Conservation (phyloP, 176 grass and related monocot genomes). For the Zoysia pacifica region DNA sequence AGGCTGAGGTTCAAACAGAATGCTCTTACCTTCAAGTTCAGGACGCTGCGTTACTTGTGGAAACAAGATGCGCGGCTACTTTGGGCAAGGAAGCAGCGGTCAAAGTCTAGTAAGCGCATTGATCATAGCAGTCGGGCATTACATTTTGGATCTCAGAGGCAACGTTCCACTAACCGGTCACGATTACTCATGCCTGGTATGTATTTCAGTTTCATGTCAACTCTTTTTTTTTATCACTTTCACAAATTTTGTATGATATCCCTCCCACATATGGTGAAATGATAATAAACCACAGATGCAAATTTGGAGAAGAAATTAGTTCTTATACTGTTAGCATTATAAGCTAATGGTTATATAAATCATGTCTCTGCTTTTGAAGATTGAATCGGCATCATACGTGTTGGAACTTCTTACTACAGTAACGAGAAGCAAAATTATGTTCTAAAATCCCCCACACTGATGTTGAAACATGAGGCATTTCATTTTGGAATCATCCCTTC, state of each 20-base stretch:
- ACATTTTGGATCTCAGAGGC: conserved; percentile 62
- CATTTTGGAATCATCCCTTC: background rate
- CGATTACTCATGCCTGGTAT: conserved; percentile 66
- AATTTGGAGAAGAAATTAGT: background rate
- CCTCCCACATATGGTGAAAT: background rate
- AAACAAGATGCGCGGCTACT: conserved; percentile 80
- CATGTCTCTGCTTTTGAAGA: background rate
- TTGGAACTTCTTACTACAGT: background rate
- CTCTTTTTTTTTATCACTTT: conserved; percentile 10
- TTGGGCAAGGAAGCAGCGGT: conserved; percentile 62
- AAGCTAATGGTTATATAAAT: background rate
- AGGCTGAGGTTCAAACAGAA: conserved; percentile 68
- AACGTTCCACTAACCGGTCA: conserved; percentile 59
- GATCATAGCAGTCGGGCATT: conserved; percentile 52
- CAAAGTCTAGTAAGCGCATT: conserved; percentile 70
- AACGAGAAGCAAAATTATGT: background rate
- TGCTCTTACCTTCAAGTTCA: conserved; percentile 83
- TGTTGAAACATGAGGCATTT: background rate
- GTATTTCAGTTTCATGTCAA: conserved; percentile 24
- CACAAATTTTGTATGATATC: background rate
- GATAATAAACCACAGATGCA: conserved; percentile 1
- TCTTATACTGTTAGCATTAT: background rate
- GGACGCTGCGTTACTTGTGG: conserved; percentile 71
- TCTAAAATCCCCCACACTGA: background rate
- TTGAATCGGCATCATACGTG: background rate